Evolutionary conservation across 164 flowering plant genomes (phyloP).

Genomic region (Tetracentron sinense): DNA sequence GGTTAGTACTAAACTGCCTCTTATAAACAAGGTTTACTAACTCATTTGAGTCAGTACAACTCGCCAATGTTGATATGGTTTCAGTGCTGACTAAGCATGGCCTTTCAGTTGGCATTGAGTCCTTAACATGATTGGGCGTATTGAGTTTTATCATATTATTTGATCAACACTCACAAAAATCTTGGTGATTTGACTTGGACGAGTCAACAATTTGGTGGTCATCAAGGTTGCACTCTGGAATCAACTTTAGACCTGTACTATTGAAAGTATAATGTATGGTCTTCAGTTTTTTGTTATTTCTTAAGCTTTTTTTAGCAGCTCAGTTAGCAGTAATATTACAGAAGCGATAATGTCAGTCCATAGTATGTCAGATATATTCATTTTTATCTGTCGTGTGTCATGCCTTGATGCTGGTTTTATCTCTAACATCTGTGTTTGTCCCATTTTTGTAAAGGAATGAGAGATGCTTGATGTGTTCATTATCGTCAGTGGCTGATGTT

Average conservation of each 20-base stretch:
- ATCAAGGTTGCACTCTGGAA: too few relatives aligned
- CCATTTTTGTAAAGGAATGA: conserved; percentile 40
- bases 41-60: not conserved
- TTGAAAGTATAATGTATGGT: too few relatives aligned
- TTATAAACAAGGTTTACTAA: conserved; percentile 1
- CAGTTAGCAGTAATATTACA: too few relatives aligned
- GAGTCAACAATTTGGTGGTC: too few relatives aligned
- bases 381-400: not conserved
- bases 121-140: too few relatives aligned
- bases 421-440: conserved; percentile 4
- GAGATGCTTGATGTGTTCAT: conserved; percentile 30
- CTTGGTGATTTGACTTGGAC: not conserved
- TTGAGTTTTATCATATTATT: not conserved
- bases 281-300: too few relatives aligned
- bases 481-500: conserved; percentile 33
- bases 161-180: not conserved
- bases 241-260: too few relatives aligned
- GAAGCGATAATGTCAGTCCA: too few relatives aligned
- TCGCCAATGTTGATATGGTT: not conserved
- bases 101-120: too few relatives aligned
- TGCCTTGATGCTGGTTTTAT: not conserved
- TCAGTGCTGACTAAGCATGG: not conserved
- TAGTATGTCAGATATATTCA: not conserved
- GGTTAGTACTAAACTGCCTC: conserved; percentile 41
- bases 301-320: too few relatives aligned